Conservation (phyloP, 2,329 filamentous ascomycete genomes). For the Microsporum ferrugineum region DNA sequence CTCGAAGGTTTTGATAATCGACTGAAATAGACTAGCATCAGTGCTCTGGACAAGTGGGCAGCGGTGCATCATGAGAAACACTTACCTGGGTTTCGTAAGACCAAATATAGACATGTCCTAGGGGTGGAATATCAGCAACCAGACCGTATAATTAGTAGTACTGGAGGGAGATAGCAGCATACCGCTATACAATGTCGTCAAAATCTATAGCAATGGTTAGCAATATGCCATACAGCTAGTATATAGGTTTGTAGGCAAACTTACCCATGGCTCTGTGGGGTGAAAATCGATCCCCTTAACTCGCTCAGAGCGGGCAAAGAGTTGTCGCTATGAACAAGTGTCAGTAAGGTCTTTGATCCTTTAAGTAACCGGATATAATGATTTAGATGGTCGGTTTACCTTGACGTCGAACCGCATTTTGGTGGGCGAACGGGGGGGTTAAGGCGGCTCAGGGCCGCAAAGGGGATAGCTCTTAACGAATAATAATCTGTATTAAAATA, state of each 20-base stretch:
- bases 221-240: conserved; percentile 4
- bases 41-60: not conserved
- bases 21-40: conserved; percentile 32
- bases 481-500: not conserved
- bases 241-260: conserved; percentile 15
- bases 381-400: conserved; percentile 30
- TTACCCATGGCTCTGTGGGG: conserved; percentile 87
- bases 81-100: conserved; percentile 79
- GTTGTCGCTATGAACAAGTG: conserved; percentile 51
- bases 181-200: conserved; percentile 95
- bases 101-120: conserved; percentile 98
- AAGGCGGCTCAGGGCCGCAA: conserved; percentile 2
- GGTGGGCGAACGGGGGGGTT: conserved; percentile 13
- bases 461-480: conserved; percentile 4
- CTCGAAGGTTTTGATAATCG: conserved; percentile 97
- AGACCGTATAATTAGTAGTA: not conserved
- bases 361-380: not conserved
- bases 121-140: conserved; percentile 15
- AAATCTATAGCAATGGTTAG: conserved; percentile 41
- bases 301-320: conserved; percentile 82
- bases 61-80: not conserved
- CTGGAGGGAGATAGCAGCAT: conserved; percentile 27
- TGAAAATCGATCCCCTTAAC: conserved; percentile 98
- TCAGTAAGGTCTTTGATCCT: conserved; percentile 29
- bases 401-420: conserved; percentile 51